Evolutionary conservation across 352 stramenopile species (phyloP).

Genomic region (Pythium angustatum): DNA sequence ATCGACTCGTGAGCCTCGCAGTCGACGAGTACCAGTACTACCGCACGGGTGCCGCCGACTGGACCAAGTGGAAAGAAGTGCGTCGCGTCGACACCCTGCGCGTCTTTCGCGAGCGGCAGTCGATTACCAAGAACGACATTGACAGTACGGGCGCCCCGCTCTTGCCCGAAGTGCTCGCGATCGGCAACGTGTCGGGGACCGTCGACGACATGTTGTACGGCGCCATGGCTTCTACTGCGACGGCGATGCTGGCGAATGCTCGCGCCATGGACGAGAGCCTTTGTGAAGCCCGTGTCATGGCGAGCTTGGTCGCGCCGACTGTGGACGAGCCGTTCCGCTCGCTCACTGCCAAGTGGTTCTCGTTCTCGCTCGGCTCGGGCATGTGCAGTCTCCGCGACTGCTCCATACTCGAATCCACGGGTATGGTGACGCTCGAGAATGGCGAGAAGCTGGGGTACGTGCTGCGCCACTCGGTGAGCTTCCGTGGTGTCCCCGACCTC

Average conservation of each 20-base stretch:
- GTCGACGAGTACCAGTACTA: conserved; percentile 24
- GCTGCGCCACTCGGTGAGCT: conserved; percentile 21
- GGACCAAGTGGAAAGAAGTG: conserved; percentile 22
- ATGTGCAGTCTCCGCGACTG: conserved; percentile 20
- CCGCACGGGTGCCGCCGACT: conserved; percentile 13
- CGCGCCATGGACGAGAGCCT: conserved; percentile 36
- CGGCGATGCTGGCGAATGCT: conserved; percentile 36
- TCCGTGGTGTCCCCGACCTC: conserved; percentile 10
- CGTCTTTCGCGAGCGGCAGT: conserved; percentile 28
- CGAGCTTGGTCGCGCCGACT: conserved; percentile 38
- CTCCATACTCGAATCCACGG: conserved; percentile 17
- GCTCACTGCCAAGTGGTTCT: conserved; percentile 46
- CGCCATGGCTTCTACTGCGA: conserved; percentile 27
- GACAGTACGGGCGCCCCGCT: conserved; percentile 1
- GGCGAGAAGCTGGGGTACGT: conserved; percentile 24
- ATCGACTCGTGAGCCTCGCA: conserved; percentile 8
- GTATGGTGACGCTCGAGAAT: conserved; percentile 3
- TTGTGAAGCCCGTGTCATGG: conserved; percentile 43
- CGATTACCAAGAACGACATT: conserved; percentile 26
- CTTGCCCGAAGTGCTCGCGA: conserved; percentile 26
- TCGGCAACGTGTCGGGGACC: conserved; percentile 44
- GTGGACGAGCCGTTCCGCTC: conserved; percentile 44
- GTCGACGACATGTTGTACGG: conserved; percentile 58
- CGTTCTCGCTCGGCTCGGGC: conserved; percentile 23
- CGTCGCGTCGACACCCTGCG: conserved; percentile 15